Evolutionary conservation across 768 basidiomycete species (phyloP).

Genomic region (Suillus variegatus): DNA sequence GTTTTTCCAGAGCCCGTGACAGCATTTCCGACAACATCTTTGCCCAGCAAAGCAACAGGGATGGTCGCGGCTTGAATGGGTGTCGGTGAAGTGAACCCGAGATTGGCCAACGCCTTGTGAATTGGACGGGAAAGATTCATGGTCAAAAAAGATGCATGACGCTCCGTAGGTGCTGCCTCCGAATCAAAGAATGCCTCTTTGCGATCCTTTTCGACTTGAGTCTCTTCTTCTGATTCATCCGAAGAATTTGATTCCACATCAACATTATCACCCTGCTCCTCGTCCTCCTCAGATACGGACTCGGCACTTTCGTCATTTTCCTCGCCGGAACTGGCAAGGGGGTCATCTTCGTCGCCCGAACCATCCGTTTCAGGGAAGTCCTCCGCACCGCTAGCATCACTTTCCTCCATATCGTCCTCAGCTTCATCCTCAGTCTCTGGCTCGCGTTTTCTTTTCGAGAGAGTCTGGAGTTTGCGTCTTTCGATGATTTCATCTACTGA

Average conservation of each 20-base stretch:
- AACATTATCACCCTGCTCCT: conserved; percentile 25
- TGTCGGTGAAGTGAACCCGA: conserved; percentile 84
- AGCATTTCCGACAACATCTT: conserved; percentile 94
- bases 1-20: conserved; percentile 99
- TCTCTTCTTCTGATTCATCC: conserved; percentile 62
- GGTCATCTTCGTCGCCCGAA: conserved; percentile 30
- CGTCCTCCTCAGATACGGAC: conserved; percentile 34
- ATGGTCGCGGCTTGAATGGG: conserved; percentile 96
- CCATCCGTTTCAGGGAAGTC: conserved; percentile 27
- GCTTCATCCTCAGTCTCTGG: conserved; percentile 36
- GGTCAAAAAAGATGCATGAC: conserved; percentile 80
- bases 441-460: conserved; percentile 64
- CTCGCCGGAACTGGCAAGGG: conserved; percentile 34
- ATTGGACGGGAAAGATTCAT: conserved; percentile 97
- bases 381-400: conserved; percentile 11
- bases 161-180: conserved; percentile 44
- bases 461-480: conserved; percentile 51
- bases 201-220: conserved; percentile 59
- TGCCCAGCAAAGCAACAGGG: conserved; percentile 90
- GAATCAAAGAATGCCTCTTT: conserved; percentile 90
- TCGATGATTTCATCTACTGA: conserved; percentile 93
- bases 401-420: conserved; percentile 37
- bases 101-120: conserved; percentile 82
- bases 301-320: conserved; percentile 36
- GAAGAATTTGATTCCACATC: conserved; percentile 48